Percentiles rank a stretch among this genome's conserved stretches.
phyloP scores from a whole-genome alignment of 192 early-diverging fungal genomes.

The Entomortierella chlamydospora region DNA sequence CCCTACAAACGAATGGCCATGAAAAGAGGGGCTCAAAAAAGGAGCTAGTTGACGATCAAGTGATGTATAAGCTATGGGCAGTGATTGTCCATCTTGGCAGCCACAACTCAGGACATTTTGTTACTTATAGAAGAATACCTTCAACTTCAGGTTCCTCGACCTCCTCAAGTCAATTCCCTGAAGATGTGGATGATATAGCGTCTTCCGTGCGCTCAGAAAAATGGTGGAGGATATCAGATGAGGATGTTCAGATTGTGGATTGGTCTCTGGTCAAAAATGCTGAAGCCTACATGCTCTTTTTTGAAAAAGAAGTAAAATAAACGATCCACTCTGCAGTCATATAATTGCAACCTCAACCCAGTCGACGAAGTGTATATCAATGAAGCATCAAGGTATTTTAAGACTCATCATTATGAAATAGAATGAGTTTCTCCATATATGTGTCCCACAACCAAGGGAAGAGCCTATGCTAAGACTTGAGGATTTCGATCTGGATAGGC shows the following conservation, averaged over 20 bases:
- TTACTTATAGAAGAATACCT: conserved; percentile 81
- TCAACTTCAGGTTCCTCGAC: neutral
- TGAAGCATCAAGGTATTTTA: too few species aligned
- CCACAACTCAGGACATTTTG: conserved; percentile 93
- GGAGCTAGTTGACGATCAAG: conserved; percentile 16
- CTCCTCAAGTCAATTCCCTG: neutral
- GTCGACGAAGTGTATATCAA: too few species aligned
- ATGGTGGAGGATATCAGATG: conserved; percentile 82
- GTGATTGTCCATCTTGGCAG: conserved; percentile 88
- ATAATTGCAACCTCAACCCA: too few species aligned
- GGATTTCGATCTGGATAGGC: too few species aligned
- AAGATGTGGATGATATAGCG: conserved; percentile 3
- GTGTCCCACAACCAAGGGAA: too few species aligned
- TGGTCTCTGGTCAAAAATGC: conserved; percentile 69
- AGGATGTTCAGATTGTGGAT: conserved; percentile 75
- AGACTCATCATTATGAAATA: too few species aligned
- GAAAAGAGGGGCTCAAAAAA: neutral
- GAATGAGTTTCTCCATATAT: too few species aligned
- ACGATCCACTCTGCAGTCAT: too few species aligned
- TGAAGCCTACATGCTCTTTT: conserved; percentile 84
- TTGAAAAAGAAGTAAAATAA: conserved; percentile 63
- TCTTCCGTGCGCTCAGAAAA: conserved; percentile 20
- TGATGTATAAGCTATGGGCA: conserved; percentile 77
- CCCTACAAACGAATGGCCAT: neutral
- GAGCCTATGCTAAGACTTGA: too few species aligned